Conservation (phyloP, 192 early-diverging fungal genomes). For the Gaertneriomyces sp. region DNA sequence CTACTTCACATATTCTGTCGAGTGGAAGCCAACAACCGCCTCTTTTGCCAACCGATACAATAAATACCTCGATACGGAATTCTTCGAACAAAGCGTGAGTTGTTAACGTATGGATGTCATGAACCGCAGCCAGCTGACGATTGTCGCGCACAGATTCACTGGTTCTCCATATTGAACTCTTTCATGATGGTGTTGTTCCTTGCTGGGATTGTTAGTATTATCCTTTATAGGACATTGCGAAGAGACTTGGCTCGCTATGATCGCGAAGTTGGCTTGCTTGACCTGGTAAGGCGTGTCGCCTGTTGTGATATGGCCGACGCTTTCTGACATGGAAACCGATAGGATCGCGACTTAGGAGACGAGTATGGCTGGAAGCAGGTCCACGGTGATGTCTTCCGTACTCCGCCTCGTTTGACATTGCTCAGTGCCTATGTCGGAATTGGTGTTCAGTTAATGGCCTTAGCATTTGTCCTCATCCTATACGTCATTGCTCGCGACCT, state of each 20-base stretch:
- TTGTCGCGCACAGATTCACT: slow-evolving; percentile 63
- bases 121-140: not conserved
- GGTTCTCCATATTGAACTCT: slow-evolving; percentile 93
- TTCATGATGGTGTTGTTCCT: slow-evolving; percentile 90
- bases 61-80: slow-evolving; percentile 71
- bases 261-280: slow-evolving; percentile 59
- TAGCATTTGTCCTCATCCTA: slow-evolving; percentile 37
- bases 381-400: slow-evolving; percentile 96
- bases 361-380: slow-evolving; percentile 99
- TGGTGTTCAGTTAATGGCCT: slow-evolving; percentile 55
- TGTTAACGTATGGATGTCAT: not conserved
- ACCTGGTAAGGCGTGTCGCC: slow-evolving; percentile 53
- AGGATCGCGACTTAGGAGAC: slow-evolving; percentile 73
- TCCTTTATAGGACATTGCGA: slow-evolving; percentile 82
- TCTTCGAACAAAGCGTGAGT: slow-evolving; percentile 79
- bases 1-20: slow-evolving; percentile 71
- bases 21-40: slow-evolving; percentile 51
- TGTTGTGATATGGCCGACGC: not conserved
- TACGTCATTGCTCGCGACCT: slow-evolving; percentile 38
- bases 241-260: slow-evolving; percentile 95
- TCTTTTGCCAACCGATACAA: slow-evolving; percentile 79
- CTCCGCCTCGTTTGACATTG: slow-evolving; percentile 69
- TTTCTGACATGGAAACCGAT: slow-evolving; percentile 6
- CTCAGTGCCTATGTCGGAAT: slow-evolving; percentile 81
- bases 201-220: slow-evolving; percentile 84